Evolutionary conservation across 345 rosid species (phyloP).

Genomic region (Psidium friedrichsthalianum): DNA sequence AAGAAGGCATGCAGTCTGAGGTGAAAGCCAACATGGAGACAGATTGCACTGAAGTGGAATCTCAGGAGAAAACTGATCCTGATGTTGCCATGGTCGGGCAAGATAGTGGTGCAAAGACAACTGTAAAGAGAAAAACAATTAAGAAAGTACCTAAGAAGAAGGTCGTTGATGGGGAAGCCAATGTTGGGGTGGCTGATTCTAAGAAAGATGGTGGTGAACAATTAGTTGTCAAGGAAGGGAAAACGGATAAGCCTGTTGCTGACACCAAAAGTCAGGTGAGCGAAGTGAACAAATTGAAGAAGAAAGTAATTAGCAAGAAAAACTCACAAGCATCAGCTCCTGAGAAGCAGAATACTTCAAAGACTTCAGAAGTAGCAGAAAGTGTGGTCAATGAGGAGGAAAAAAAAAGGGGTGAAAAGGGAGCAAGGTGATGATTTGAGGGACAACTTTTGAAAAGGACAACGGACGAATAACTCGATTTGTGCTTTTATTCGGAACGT

Average conservation of each 20-base stretch:
- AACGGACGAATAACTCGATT: background rate
- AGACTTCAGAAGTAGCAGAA: slow-evolving; percentile 23
- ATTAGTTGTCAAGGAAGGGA: slow-evolving; percentile 18
- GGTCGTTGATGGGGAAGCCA: slow-evolving; percentile 26
- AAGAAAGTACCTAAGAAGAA: slow-evolving; percentile 81
- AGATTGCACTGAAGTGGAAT: slow-evolving; percentile 26
- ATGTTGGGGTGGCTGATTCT: slow-evolving; percentile 13
- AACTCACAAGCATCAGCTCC: slow-evolving; percentile 18
- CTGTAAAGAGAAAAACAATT: slow-evolving; percentile 58
- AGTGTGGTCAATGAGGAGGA: slow-evolving; percentile 27
- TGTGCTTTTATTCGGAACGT: background rate
- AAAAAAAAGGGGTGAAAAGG: slow-evolving; percentile 22
- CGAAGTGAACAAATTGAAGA: slow-evolving; percentile 11
- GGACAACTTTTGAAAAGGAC: background rate
- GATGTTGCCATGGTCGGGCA: slow-evolving; percentile 13
- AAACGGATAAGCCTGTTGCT: slow-evolving; percentile 15
- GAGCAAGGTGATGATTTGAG: background rate
- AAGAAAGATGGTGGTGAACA: slow-evolving; percentile 30
- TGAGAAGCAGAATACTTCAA: slow-evolving; percentile 27
- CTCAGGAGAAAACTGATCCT: slow-evolving; percentile 34
- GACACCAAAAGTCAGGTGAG: slow-evolving; percentile 14
- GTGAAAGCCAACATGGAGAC: slow-evolving; percentile 27
- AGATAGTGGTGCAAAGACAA: slow-evolving; percentile 40
- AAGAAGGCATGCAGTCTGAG: slow-evolving; percentile 22
- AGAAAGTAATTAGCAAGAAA: slow-evolving; percentile 10